Evolutionary conservation across 257 asterid genomes (phyloP).

Genomic region (Avicennia marina): DNA sequence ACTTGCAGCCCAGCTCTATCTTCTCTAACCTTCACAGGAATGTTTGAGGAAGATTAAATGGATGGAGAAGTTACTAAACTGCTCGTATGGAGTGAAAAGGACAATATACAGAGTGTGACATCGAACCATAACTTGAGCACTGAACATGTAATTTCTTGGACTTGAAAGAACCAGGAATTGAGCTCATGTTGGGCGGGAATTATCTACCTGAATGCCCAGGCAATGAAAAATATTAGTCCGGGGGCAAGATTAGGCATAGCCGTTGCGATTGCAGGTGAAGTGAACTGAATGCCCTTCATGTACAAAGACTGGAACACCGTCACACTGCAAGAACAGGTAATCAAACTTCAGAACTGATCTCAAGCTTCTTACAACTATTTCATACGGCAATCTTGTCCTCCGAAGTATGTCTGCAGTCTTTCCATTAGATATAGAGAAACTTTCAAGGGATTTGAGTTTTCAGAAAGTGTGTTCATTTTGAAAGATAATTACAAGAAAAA

Average conservation of each 20-base stretch:
- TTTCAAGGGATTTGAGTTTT: too few species aligned
- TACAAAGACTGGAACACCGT: slow-evolving; percentile 72
- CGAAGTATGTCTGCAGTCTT: not conserved
- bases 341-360: not conserved
- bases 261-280: slow-evolving; percentile 88
- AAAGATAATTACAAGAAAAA: too few species aligned
- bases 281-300: slow-evolving; percentile 68
- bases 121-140: not conserved
- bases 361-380: not conserved
- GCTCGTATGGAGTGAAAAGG: too few species aligned
- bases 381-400: not conserved
- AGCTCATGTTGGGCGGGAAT: too few species aligned
- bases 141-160: too few species aligned
- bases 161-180: not conserved
- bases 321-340: slow-evolving; percentile 37
- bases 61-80: too few species aligned
- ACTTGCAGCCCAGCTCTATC: slow-evolving; percentile 54
- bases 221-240: slow-evolving; percentile 74
- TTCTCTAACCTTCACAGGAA: slow-evolving; percentile 74
- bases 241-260: slow-evolving; percentile 99
- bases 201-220: slow-evolving; percentile 68
- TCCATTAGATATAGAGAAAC: too few species aligned
- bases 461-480: too few species aligned
- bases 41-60: too few species aligned
- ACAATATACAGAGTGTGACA: too few species aligned